Conservation (phyloP, 352 stramenopile species). For the Peronospora destructor region DNA sequence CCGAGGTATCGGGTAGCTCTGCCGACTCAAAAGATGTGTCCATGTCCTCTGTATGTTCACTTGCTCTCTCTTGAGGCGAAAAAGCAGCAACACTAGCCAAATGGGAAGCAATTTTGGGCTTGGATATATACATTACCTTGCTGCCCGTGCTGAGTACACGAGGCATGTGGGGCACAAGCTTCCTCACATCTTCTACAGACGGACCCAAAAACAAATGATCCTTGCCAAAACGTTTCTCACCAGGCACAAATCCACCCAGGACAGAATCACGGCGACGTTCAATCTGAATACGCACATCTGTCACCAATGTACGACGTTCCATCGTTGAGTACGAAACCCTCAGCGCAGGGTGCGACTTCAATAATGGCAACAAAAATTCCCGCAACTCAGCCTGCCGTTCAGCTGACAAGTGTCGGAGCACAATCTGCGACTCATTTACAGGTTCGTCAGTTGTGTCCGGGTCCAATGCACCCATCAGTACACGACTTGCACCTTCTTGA, state of each 20-base stretch:
- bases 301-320: constrained; percentile 67
- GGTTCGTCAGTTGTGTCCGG: constrained; percentile 32
- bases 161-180: constrained; percentile 61
- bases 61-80: constrained; percentile 20
- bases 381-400: constrained; percentile 53
- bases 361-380: constrained; percentile 56
- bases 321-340: constrained; percentile 62
- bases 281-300: constrained; percentile 72
- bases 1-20: constrained; percentile 13
- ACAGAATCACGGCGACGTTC: constrained; percentile 62
- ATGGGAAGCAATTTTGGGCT: constrained; percentile 35
- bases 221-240: constrained; percentile 58
- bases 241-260: constrained; percentile 41
- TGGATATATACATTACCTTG: constrained; percentile 70
- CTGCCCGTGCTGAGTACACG: constrained; percentile 45
- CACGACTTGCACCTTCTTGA: constrained; percentile 52
- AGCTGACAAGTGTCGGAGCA: constrained; percentile 45
- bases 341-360: constrained; percentile 65
- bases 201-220: constrained; percentile 67
- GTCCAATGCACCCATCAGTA: constrained; percentile 50
- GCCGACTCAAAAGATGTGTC: constrained; percentile 22
- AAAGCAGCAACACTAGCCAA: constrained; percentile 9
- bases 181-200: constrained; percentile 50
- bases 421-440: constrained; percentile 60
- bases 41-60: constrained; percentile 31